phyloP scores from a whole-genome alignment of 2,329 filamentous ascomycete genomes.

The Thermochaetoides dissita region DNA sequence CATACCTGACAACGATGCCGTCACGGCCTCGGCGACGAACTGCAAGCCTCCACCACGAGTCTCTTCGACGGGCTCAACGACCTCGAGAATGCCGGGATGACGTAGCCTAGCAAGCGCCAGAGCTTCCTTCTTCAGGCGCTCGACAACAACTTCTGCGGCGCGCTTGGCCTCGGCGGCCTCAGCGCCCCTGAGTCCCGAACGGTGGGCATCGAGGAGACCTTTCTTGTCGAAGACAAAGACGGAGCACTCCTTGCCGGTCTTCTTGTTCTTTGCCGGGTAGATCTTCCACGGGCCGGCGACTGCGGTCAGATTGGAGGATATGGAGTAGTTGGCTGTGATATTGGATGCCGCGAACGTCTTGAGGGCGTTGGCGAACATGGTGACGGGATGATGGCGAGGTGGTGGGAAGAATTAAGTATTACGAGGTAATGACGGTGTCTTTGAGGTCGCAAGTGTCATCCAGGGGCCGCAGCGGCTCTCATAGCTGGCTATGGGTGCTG shows the following conservation, averaged over 20 bases:
- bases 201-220: constrained; percentile 53
- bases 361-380: constrained; percentile 84
- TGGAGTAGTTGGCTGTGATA: constrained; percentile 80
- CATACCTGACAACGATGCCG: constrained; percentile 70
- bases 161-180: constrained; percentile 60
- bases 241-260: constrained; percentile 74
- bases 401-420: not conserved
- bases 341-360: constrained; percentile 86
- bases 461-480: no score
- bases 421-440: not conserved
- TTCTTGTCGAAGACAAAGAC: constrained; percentile 93
- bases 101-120: constrained; percentile 75
- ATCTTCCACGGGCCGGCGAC: constrained; percentile 92
- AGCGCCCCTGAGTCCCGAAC: constrained; percentile 46
- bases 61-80: constrained; percentile 91
- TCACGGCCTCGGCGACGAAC: constrained; percentile 88
- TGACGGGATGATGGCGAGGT: constrained; percentile 16
- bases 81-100: constrained; percentile 82
- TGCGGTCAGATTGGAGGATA: constrained; percentile 62
- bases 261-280: constrained; percentile 94
- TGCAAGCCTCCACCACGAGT: constrained; percentile 81
- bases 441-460: no score
- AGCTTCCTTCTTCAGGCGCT: constrained; percentile 82
- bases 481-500: no score
- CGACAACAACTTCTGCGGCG: constrained; percentile 76